A percentile compares a stretch with the other conserved stretches of the same genome.
phyloP scores from a whole-genome alignment of 768 basidiomycete genomes.

The Lenzites betulinus region DNA sequence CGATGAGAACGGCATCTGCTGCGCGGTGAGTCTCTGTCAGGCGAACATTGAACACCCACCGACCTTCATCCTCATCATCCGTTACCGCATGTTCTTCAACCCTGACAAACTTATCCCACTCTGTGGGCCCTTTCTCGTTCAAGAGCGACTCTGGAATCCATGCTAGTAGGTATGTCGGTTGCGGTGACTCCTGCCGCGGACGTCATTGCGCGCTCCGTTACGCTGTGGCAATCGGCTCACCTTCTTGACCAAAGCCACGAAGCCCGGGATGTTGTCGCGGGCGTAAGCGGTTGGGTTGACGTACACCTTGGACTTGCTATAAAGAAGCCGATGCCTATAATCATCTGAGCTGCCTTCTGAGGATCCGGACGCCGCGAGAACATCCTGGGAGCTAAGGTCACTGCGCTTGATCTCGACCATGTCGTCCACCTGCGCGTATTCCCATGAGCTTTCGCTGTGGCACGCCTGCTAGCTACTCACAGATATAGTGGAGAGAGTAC shows the following conservation, averaged over 20 bases:
- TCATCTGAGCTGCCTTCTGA: conserved; percentile 35
- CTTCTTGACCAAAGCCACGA: conserved; percentile 87
- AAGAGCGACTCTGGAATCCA: conserved; percentile 93
- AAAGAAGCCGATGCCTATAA: conserved; percentile 71
- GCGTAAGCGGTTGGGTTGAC: conserved; percentile 92
- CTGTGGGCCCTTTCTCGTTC: conserved; percentile 76
- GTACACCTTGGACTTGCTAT: conserved; percentile 93
- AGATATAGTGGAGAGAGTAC: conserved; percentile 46
- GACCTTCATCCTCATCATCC: conserved; percentile 77
- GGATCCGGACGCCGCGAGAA: conserved; percentile 10
- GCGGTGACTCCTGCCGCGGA: conserved; percentile 61
- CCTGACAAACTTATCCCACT: conserved; percentile 89
- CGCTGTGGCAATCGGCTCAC: conserved; percentile 45
- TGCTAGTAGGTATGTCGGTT: conserved; percentile 78
- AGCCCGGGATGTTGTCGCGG: conserved; percentile 93
- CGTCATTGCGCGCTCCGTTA: conserved; percentile 19
- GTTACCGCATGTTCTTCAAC: conserved; percentile 66
- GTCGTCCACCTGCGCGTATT: conserved; percentile 27
- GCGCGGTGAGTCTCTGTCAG: conserved; percentile 8
- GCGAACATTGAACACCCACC: conserved; percentile 26
- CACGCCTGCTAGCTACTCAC: conserved; percentile 20
- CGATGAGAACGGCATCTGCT: conserved; percentile 81
- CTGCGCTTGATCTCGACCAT: conserved; percentile 36
- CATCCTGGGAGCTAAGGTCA: conserved; percentile 10
- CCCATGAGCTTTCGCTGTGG: neutral